Conservation (phyloP, 192 early-diverging fungal genomes). For the Backusella psychrophila region DNA sequence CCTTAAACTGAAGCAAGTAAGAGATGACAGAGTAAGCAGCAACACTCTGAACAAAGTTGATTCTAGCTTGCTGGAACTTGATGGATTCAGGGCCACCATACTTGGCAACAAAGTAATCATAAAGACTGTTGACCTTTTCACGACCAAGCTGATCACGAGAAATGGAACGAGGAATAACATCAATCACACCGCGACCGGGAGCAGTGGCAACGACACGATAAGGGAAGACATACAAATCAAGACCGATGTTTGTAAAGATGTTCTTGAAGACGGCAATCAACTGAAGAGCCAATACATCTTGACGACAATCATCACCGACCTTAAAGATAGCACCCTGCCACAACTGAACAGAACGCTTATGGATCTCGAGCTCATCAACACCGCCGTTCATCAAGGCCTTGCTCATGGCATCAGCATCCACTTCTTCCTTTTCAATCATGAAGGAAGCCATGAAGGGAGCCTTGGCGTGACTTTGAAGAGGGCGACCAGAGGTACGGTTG, state of each 20-base stretch:
- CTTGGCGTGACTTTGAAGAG: slow-evolving; percentile 97
- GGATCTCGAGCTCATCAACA: slow-evolving; percentile 31
- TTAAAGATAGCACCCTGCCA: slow-evolving; percentile 97
- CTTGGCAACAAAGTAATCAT: slow-evolving; percentile 92
- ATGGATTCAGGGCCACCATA: slow-evolving; percentile 91
- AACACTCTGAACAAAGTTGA: slow-evolving; percentile 91
- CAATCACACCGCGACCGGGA: slow-evolving; percentile 97
- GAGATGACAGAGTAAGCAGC: slow-evolving; percentile 95
- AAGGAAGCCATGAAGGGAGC: slow-evolving; percentile 99
- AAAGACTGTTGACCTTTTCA: slow-evolving; percentile 96
- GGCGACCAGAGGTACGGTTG: slow-evolving; percentile 89
- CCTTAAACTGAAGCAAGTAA: slow-evolving; percentile 96
- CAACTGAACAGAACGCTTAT: slow-evolving; percentile 47
- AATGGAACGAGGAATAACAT: slow-evolving; percentile 95
- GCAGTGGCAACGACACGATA: slow-evolving; percentile 97
- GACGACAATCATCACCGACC: slow-evolving; percentile 99
- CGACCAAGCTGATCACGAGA: slow-evolving; percentile 97
- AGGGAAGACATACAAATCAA: slow-evolving; percentile 96
- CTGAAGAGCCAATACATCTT: slow-evolving; percentile 97
- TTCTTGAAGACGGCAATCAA: slow-evolving; percentile 97
- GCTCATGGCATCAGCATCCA: slow-evolving; percentile 56
- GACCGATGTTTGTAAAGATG: slow-evolving; percentile 85
- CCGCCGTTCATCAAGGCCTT: slow-evolving; percentile 32
- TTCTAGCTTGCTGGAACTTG: slow-evolving; percentile 84
- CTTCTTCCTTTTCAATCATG: slow-evolving; percentile 66